Base-by-base conservation (phyloP, 495 filamentous ascomycete genomes). In the Neurospora sublineolata region DNA sequence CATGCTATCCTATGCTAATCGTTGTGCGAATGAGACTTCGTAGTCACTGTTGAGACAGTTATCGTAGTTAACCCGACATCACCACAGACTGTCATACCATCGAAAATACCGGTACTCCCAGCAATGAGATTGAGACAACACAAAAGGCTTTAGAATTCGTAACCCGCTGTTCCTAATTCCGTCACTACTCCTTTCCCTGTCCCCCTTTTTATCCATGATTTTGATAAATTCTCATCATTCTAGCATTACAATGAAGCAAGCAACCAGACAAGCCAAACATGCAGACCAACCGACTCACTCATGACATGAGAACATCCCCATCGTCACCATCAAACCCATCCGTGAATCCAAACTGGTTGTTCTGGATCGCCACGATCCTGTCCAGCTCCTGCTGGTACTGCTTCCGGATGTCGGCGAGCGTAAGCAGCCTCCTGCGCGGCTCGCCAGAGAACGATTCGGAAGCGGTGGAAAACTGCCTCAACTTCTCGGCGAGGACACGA, bases 321-420 rank as follows among this genome's bases (percentile, higher is more conserved):
- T 36, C 52, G 3, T 36, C 52, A 30, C 30, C 52, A 27, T 14
- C 52, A 33, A 64, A 64, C 7, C 27, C 52, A 64, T 33, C 79
- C 40, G 78, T 74, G 37, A 86, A 82, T n/a, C 82, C 84, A 79
- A 88, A 88, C 73, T 87, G 85, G 71, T 87, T 84, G 73, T 87
- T 88, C 74, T 87, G 82, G 72, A 88, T 87, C 3, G 86, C 85
- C 41, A 84, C 86, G 37, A 89, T 88, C 67, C 92, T 86, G 80
- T 99, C 96, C 75, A 97, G 82, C 80, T 97, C 94, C 20, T 84
- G 86, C 79, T 95, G 91, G 81, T 95, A 98, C 77, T 91, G 90
- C 76, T 89, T 91, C 73, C 92, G 86, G 30, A 98, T 82, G 78
- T 97, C 94, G 8, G 89, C 90, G 20, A 98, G 83, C 18, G 92